These are phyloP conservation scores for Xylaria sp. DNA, from an alignment of 2,329 filamentous ascomycete genomes.

Conservation along the genomic window DNA sequence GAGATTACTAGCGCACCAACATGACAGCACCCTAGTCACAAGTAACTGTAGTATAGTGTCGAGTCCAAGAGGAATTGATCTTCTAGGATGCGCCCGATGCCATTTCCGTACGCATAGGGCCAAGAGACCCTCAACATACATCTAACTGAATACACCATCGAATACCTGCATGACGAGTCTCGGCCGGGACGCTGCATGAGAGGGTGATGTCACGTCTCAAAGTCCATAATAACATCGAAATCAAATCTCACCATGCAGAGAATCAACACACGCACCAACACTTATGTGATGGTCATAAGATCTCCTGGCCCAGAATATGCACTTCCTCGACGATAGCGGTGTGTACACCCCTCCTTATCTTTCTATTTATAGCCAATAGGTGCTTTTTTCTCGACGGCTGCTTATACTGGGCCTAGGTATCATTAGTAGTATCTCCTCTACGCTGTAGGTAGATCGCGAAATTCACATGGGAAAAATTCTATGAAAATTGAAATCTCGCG, in stretches of 20 bases:
- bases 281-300: not conserved
- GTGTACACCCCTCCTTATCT: slow-evolving; percentile 25
- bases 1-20: slow-evolving; percentile 17
- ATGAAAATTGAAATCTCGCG: not conserved
- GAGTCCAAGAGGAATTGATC: slow-evolving; percentile 10
- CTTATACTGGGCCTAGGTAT: not conserved
- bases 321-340: slow-evolving; percentile 15
- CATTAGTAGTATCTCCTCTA: slow-evolving; percentile 1
- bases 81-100: slow-evolving; percentile 9
- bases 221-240: slow-evolving; percentile 2
- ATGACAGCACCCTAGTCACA: slow-evolving; percentile 12
- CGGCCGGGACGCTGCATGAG: not conserved
- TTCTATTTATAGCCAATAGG: slow-evolving; percentile 29
- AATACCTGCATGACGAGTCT: slow-evolving; percentile 10
- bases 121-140: slow-evolving; percentile 8
- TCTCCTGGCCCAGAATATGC: not conserved
- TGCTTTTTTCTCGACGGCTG: not conserved
- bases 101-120: slow-evolving; percentile 4
- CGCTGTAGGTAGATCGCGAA: not conserved
- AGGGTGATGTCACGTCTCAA: not conserved
- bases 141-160: slow-evolving; percentile 12
- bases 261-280: slow-evolving; percentile 3
- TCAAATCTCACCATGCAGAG: slow-evolving; percentile 23
- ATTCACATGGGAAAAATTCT: slow-evolving; percentile 7
- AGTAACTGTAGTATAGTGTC: not conserved